These are phyloP conservation scores for Lanmaoa pseudosensibilis DNA, from an alignment of 768 basidiomycete genomes.

Conservation along the genomic window DNA sequence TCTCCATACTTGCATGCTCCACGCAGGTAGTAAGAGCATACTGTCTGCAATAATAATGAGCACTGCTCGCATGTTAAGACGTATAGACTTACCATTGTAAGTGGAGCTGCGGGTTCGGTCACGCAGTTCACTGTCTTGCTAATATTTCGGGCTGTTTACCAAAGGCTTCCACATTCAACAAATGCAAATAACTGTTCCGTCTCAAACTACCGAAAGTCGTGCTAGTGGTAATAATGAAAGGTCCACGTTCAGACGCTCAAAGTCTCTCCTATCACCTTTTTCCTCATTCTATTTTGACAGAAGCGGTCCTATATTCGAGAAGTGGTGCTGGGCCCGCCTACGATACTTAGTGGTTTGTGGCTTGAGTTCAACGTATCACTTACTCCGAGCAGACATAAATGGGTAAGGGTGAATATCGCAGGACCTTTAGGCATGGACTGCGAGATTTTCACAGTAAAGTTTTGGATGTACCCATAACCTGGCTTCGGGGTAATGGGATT, in stretches of 20 bases:
- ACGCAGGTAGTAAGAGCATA: slow-evolving; percentile 63
- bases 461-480: neutral
- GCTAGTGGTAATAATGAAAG: neutral
- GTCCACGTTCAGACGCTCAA: neutral
- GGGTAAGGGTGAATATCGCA: neutral
- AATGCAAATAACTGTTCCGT: slow-evolving; percentile 9
- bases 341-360: neutral
- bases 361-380: neutral
- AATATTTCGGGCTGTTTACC: slow-evolving; percentile 13
- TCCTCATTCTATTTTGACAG: neutral
- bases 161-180: slow-evolving; percentile 17
- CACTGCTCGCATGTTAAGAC: neutral
- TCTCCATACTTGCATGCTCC: slow-evolving; percentile 68
- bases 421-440: neutral
- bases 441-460: neutral
- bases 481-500: neutral
- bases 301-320: neutral
- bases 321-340: neutral
- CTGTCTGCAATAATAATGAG: slow-evolving; percentile 38
- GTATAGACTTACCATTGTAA: slow-evolving; percentile 17
- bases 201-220: neutral
- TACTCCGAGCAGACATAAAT: slow-evolving; percentile 1
- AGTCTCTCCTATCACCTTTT: neutral
- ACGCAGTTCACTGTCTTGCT: neutral
- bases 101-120: neutral